These are phyloP conservation scores for Tephrocybe sp. DNA, from an alignment of 768 basidiomycete species.

Conservation along the genomic window DNA sequence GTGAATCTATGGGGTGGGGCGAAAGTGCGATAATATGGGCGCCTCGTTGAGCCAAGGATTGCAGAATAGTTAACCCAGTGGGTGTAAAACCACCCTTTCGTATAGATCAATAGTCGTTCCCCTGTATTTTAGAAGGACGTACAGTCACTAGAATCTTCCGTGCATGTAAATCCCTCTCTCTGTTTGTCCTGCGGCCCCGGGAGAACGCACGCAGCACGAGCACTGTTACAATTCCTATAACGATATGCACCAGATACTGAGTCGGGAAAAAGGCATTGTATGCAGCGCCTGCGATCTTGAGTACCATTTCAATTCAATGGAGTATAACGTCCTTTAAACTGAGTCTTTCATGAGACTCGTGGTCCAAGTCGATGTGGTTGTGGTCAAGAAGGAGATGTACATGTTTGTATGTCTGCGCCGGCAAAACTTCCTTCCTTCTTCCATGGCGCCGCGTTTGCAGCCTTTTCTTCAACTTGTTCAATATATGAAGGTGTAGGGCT, in stretches of 20 bases:
- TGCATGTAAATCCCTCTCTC: constrained; percentile 77
- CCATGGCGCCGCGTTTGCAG: too few relatives aligned
- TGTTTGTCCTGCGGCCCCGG: constrained; percentile 67
- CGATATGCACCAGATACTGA: constrained; percentile 56
- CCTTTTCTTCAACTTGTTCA: too few relatives aligned
- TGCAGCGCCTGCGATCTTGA: constrained; percentile 44
- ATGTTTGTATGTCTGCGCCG: neutral
- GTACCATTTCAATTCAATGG: constrained; percentile 42
- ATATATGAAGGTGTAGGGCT: too few relatives aligned
- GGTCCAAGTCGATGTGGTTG: neutral
- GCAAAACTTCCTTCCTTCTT: too few relatives aligned
- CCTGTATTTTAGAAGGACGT: constrained; percentile 19
- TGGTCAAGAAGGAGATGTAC: neutral
- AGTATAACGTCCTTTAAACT: neutral
- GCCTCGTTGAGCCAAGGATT: constrained; percentile 68
- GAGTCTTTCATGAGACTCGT: neutral
- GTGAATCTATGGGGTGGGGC: constrained; percentile 53
- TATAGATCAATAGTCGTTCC: neutral
- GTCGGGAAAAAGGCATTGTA: constrained; percentile 48
- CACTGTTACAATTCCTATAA: constrained; percentile 41
- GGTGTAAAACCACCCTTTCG: constrained; percentile 75
- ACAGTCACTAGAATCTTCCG: constrained; percentile 73
- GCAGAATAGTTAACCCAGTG: constrained; percentile 65
- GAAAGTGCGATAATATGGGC: constrained; percentile 80
- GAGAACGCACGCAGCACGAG: constrained; percentile 57